Evolutionary conservation across 768 basidiomycete species (phyloP).

Genomic region (Boletus pseudopeckii): DNA sequence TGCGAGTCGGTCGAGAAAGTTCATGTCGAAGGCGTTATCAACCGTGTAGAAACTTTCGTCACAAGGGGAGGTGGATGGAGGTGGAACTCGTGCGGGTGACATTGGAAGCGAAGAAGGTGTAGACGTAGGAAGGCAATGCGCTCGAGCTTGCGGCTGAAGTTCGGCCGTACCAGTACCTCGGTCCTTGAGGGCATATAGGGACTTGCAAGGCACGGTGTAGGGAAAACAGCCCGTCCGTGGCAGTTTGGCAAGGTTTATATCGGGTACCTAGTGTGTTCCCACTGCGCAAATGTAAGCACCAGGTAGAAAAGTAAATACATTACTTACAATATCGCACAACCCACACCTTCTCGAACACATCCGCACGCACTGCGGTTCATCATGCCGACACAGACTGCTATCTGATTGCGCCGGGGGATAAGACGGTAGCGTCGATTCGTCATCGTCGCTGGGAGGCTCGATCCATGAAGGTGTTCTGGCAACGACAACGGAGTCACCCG

Average conservation of each 20-base stretch:
- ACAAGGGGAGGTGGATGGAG: background rate
- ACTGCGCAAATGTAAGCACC: conserved; percentile 32
- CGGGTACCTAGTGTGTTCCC: conserved; percentile 65
- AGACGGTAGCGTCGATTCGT: conserved; percentile 39
- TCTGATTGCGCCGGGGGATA: conserved; percentile 28
- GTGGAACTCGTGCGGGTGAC: conserved; percentile 30
- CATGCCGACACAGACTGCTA: conserved; percentile 7
- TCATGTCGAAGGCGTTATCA: conserved; percentile 32
- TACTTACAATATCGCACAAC: conserved; percentile 59
- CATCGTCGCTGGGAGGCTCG: too few relatives aligned
- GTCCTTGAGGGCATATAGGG: conserved; percentile 39
- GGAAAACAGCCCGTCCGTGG: conserved; percentile 44
- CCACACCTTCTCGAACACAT: conserved; percentile 64
- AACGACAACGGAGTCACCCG: conserved; percentile 12
- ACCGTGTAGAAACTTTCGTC: conserved; percentile 20
- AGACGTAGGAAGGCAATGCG: conserved; percentile 29
- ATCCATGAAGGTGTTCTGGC: too few relatives aligned
- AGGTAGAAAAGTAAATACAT: background rate
- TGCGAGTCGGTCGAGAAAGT: conserved; percentile 39
- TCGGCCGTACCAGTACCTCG: conserved; percentile 39
- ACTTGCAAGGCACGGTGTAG: conserved; percentile 15
- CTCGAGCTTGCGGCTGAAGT: conserved; percentile 13
- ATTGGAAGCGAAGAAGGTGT: conserved; percentile 47
- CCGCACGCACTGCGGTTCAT: conserved; percentile 53
- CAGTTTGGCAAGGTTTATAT: conserved; percentile 57